phyloP scores from a whole-genome alignment of 1,284 basidiomycete genomes.

The Polyporus tsugae region DNA sequence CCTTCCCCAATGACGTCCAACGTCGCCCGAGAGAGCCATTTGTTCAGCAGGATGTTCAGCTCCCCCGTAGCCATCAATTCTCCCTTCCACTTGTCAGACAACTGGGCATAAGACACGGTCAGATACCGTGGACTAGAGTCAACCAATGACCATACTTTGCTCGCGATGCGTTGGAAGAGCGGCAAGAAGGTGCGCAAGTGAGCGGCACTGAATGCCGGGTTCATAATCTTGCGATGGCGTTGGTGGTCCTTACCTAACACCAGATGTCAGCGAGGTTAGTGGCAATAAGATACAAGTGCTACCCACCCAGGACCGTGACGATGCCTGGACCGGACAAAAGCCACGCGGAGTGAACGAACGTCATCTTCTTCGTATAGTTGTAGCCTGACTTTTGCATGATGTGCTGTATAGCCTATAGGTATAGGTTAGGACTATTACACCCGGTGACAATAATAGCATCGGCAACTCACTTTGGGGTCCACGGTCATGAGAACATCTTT shows the following conservation, averaged over 20 bases:
- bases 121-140: neutral
- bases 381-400: constrained; percentile 40
- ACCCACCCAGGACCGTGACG: constrained; percentile 31
- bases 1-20: constrained; percentile 45
- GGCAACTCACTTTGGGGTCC: constrained; percentile 22
- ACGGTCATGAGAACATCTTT: constrained; percentile 27
- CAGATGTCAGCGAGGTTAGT: constrained; percentile 1
- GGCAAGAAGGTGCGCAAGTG: constrained; percentile 37
- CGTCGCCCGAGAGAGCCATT: constrained; percentile 40
- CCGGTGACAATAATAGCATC: neutral
- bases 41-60: constrained; percentile 20
- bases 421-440: neutral
- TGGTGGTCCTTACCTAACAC: constrained; percentile 27
- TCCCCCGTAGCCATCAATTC: constrained; percentile 16
- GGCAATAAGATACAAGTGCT: no score
- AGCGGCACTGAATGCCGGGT: constrained; percentile 37
- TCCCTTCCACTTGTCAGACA: constrained; percentile 33
- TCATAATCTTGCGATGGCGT: constrained; percentile 43
- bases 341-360: constrained; percentile 19
- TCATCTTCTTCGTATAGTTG: constrained; percentile 33
- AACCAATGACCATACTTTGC: constrained; percentile 23
- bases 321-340: constrained; percentile 33
- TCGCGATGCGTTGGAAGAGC: constrained; percentile 29
- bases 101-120: constrained; percentile 13
- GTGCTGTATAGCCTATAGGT: constrained; percentile 37